Evolutionary conservation across 169 alveolate species (phyloP).

Genomic region (Theileria orientalis): DNA sequence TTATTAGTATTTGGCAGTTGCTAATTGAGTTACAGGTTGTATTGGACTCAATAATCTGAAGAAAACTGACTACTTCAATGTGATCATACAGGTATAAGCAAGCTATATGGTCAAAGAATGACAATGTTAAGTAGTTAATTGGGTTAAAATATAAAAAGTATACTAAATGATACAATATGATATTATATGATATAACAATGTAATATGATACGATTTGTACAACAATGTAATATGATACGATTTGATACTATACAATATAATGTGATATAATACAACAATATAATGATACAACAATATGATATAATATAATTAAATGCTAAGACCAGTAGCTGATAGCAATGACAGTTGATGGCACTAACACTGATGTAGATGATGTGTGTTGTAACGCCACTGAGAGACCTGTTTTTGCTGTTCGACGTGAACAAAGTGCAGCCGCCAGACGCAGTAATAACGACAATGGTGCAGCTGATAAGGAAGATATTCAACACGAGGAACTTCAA

Average conservation of each 20-base stretch:
- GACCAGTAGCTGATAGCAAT: neutral
- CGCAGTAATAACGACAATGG: slow-evolving; percentile 83
- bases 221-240: too few relatives aligned
- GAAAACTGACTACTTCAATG: slow-evolving; percentile 94
- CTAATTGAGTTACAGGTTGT: slow-evolving; percentile 42
- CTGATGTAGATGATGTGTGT: slow-evolving; percentile 56
- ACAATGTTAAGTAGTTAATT: too few relatives aligned
- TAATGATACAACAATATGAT: slow-evolving; percentile 6
- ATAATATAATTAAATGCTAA: neutral
- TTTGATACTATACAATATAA: too few relatives aligned
- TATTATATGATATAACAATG: neutral
- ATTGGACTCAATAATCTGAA: slow-evolving; percentile 95
- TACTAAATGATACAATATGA: neutral
- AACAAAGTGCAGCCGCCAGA: slow-evolving; percentile 76
- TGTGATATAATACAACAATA: slow-evolving; percentile 48
- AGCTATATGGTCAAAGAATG: neutral
- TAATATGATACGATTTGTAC: too few relatives aligned
- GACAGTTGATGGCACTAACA: too few relatives aligned
- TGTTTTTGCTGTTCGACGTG: slow-evolving; percentile 60
- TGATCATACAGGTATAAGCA: slow-evolving; percentile 83
- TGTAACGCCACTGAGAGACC: slow-evolving; percentile 64
- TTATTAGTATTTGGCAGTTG: too few relatives aligned
- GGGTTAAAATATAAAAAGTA: neutral
- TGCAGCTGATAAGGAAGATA: slow-evolving; percentile 92
- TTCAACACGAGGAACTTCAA: slow-evolving; percentile 96